Evolutionary conservation across 108 stramenopile species (phyloP), one percentile per base, ranked within the genome.

Genomic region (Fragilaria crotonensis): DNA sequence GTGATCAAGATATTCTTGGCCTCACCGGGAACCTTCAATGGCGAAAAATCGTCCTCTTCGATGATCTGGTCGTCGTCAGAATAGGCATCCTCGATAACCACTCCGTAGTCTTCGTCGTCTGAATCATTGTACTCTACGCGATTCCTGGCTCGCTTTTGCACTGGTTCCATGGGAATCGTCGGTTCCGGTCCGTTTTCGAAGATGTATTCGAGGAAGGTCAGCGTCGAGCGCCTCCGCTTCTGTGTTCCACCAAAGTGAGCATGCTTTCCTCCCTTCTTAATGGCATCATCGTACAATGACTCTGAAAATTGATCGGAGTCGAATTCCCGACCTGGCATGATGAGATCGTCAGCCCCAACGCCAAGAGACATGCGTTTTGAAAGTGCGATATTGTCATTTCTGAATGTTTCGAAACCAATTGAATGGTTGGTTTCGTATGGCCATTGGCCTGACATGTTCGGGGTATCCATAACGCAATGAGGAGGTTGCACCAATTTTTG

Each of bases 1-100:
- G 26, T 52, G n/a, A 52, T 1, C 17, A 68, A 45, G 25, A 48
- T 52, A 4, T 33, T 49, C 45, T 44, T 53, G 19, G 66, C 51
- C 26, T 49, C 25, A 19, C 46, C 48, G 31, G 54, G 53, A 27
- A 56, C 45, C 36, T 11, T 41, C 14, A 11, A 11, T 41, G 14
- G 14, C 14, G 36, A 41, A 41, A 7, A 11, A 11, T 11, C 36
- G 7, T 14, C 11, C 36, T 41, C 36, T 41, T 41, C 36, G 49
- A 23, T 22, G 7, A 18, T 9, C 7, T 7, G n/a, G 5, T 23
- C 21, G n/a, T 23, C 49, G 49, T 20, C 21, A 50, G 21, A 23
- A n/a, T 17, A 50, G 21, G 9, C 22, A 9, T 23, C 22, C 49
- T 50, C 22, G 17, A 19, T 17, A n/a, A 50, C n/a, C 17, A 25